Conservation (phyloP, 2,329 filamentous ascomycete genomes). For the Ramularia collo-cygni region DNA sequence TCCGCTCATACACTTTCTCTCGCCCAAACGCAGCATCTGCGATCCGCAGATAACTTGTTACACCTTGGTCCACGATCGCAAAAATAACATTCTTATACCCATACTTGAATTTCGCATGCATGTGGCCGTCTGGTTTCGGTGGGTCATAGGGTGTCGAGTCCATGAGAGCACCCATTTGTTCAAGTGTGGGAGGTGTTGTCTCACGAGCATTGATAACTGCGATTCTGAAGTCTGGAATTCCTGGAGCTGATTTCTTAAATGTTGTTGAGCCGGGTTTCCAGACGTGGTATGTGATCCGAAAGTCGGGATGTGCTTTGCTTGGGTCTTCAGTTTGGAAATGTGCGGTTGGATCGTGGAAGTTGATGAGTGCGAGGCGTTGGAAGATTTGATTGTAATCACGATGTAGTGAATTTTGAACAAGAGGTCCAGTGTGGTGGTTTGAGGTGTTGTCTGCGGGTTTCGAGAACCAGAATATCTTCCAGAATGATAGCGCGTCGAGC, state of each 20-base stretch:
- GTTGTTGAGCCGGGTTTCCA: conserved; percentile 63
- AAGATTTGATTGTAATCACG: conserved; percentile 62
- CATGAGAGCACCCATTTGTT: conserved; percentile 64
- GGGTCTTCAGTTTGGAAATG: conserved; percentile 28
- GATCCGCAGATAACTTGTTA: conserved; percentile 80
- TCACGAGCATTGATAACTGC: conserved; percentile 72
- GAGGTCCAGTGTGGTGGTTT: conserved; percentile 34
- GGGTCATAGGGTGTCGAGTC: conserved; percentile 66
- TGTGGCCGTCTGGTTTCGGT: conserved; percentile 39
- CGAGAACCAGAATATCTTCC: conserved; percentile 10
- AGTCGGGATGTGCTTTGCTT: conserved; percentile 42
- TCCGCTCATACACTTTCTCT: conserved; percentile 62
- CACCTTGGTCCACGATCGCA: conserved; percentile 81
- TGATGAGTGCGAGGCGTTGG: conserved; percentile 65
- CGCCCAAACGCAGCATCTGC: conserved; percentile 68
- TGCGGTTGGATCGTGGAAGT: conserved; percentile 55
- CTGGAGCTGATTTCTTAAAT: conserved; percentile 75
- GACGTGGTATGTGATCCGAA: conserved; percentile 69
- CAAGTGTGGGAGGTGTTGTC: conserved; percentile 63
- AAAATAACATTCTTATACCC: conserved; percentile 78
- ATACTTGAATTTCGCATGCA: conserved; percentile 76
- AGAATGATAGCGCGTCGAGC: conserved; percentile 18
- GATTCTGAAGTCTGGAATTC: conserved; percentile 74
- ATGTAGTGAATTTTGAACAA: conserved; percentile 48
- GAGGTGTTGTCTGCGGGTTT: not conserved